phyloP scores from a whole-genome alignment of 805 yeast species.

The Monosporozyma aquatica region DNA sequence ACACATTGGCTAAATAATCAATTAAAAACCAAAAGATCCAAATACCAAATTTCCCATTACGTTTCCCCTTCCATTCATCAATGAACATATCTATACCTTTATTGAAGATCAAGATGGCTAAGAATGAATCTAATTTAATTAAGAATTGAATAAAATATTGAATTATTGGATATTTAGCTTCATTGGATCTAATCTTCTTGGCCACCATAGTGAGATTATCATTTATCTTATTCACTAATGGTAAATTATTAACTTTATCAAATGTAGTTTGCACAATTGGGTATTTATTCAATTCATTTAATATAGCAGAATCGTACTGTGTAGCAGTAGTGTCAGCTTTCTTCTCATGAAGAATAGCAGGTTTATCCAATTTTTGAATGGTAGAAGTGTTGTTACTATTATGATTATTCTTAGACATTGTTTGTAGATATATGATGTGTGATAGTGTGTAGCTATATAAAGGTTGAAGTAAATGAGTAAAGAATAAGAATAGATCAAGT shows the following conservation, averaged over 20 bases:
- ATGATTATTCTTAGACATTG: background rate
- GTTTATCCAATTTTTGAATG: background rate
- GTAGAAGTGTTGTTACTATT: background rate
- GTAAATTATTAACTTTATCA: background rate
- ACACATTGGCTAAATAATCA: constrained; percentile 27
- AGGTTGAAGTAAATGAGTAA: no score
- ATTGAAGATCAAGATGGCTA: constrained; percentile 22
- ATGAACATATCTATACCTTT: constrained; percentile 25
- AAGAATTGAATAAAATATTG: background rate
- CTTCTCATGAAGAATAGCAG: background rate
- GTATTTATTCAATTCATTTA: background rate
- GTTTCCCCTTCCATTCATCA: constrained; percentile 3
- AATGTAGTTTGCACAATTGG: background rate
- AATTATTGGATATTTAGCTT: no score
- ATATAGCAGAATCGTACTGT: background rate
- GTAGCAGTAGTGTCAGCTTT: background rate
- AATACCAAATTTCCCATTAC: constrained; percentile 18
- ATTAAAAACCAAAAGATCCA: constrained; percentile 25
- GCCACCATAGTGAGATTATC: background rate
- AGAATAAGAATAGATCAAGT: no score
- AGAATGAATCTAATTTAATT: constrained; percentile 16
- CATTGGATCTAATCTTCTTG: background rate
- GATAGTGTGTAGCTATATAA: no score
- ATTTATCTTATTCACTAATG: background rate
- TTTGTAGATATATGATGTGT: no score